Base-by-base conservation (phyloP, 2,329 filamentous ascomycete species). In the Apiospora kogelbergensis region DNA sequence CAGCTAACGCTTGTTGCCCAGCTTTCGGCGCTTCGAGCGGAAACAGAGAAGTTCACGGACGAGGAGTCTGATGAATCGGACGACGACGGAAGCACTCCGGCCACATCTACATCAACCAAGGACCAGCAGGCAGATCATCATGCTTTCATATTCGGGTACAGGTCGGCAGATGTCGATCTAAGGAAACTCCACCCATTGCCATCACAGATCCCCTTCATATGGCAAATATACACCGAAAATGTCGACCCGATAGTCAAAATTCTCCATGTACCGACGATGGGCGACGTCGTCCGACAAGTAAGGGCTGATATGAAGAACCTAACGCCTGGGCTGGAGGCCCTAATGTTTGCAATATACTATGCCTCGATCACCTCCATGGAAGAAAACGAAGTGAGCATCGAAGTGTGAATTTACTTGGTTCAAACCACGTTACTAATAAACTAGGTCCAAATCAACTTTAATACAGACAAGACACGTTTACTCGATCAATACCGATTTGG, bases 231-330 rank as follows among this genome's bases (percentile, higher is more conserved):
- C 78, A 86, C 90, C 71, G 90, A 93, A 72, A 93, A 92, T 67
- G 91, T 94, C 10, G 91, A 94, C 74, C 90, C 91, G 0, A 78
- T 94, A 11, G 83, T 92, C 73, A 94, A 93, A 76, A 83, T 94
- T 15, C 76, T 94, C 9, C 92, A 95, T 76, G 82, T 91, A 0
- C 92, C 91, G 0, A 89, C 89, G 2, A 86, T 90, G 76, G 88
- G 88, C 69, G 84, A 85, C 37, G 82, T 88, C 0, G 84, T 94
- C 45, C 84, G 89, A 22, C 84, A 88, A n/a, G 84, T 90, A 1
- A 84, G 88, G 44, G 85, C 84, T 46, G 87, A 89, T 68, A 81
- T 90, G 22, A 84, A 88, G 57, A 87, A 83, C 41, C 82, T 94
- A 1, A 84, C 82, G 0, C 84, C 86, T 0, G 82, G 81, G 0